Base-by-base conservation (phyloP, 1,139 yeast genomes). In the Lodderomyces metapsilosis region DNA sequence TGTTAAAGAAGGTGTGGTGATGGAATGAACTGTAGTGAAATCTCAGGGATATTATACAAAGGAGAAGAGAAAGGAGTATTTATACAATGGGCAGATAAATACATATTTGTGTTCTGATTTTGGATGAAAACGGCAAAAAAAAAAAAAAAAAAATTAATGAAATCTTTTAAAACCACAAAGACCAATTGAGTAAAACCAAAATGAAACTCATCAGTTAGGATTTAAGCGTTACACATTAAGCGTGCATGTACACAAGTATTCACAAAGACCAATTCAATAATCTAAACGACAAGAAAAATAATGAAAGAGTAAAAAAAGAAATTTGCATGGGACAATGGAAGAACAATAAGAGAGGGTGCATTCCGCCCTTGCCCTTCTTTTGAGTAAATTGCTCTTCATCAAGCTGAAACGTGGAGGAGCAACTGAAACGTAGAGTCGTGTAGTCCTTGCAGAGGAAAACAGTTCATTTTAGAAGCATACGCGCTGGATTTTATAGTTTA, bases 81-180 rank as follows among this genome's bases (percentile, higher is more conserved):
- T 15, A 28, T 8, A 23, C 10, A 28, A 7, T 15, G 32, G 18
- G 32, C 11, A 28, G 32, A 28, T 28, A 16, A 15, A 3, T 17
- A n/a, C 9, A 12, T 15, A n/a, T n/a, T n/a, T n/a, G n/a, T n/a
- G n/a, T n/a, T n/a, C n/a, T n/a, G n/a, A n/a, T n/a, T n/a, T n/a
- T 28, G 17, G 8, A 16, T 16, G n/a, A 18, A 17, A 32, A 17
- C 12, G 27, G 24, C 16, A 21, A 22, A 34, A 11, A 20, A 22
- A 34, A 34, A 13, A 34, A 34, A 34, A 13, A 20, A 34, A 34
- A 16, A 34, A 20, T 6, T 28, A n/a, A n/a, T n/a, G n/a, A n/a
- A n/a, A n/a, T n/a, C n/a, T n/a, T n/a, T 28, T 28, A 4, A 9
- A 28, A 28, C 4, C 25, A 23, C 25, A 23, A 23, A 23, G 10